phyloP scores from a whole-genome alignment of 306 rosid species.

The Phaseolus lunatus region DNA sequence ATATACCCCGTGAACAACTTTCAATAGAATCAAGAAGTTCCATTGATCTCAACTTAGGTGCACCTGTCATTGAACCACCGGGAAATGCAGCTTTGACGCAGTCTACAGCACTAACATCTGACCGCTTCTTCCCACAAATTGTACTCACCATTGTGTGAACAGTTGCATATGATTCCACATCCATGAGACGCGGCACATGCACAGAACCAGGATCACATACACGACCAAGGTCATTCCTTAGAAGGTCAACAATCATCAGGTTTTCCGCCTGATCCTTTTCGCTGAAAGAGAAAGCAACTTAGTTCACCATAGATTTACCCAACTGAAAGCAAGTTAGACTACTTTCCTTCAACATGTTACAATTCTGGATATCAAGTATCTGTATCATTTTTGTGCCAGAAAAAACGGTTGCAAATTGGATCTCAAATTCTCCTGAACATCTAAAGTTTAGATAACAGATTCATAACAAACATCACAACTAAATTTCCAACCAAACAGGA shows the following conservation, averaged over 20 bases:
- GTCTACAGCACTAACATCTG: constrained; percentile 66
- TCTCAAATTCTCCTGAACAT: neutral
- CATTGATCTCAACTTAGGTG: constrained; percentile 97
- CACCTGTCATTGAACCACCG: constrained; percentile 98
- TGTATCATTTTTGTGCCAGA: constrained; percentile 6
- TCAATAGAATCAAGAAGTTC: constrained; percentile 89
- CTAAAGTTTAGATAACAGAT: constrained; percentile 23
- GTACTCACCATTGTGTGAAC: constrained; percentile 99
- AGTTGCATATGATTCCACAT: constrained; percentile 88
- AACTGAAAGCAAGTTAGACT: constrained; percentile 13
- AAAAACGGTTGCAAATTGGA: neutral
- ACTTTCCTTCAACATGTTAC: constrained; percentile 16
- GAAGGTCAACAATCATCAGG: constrained; percentile 97
- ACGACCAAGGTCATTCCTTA: constrained; percentile 97
- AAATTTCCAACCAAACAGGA: constrained; percentile 21
- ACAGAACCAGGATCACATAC: constrained; percentile 96
- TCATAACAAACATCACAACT: neutral
- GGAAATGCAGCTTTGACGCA: constrained; percentile 96
- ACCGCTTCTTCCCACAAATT: constrained; percentile 77
- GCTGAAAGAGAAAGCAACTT: constrained; percentile 50
- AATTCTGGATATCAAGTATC: constrained; percentile 11
- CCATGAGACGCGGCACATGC: constrained; percentile 92
- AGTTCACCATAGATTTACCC: constrained; percentile 42
- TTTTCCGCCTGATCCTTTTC: constrained; percentile 98
- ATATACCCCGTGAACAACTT: constrained; percentile 83